A percentile compares a stretch with the other conserved stretches of the same genome.
Conservation (phyloP, 177 flowering plant species). For the Vitis hybrid region DNA sequence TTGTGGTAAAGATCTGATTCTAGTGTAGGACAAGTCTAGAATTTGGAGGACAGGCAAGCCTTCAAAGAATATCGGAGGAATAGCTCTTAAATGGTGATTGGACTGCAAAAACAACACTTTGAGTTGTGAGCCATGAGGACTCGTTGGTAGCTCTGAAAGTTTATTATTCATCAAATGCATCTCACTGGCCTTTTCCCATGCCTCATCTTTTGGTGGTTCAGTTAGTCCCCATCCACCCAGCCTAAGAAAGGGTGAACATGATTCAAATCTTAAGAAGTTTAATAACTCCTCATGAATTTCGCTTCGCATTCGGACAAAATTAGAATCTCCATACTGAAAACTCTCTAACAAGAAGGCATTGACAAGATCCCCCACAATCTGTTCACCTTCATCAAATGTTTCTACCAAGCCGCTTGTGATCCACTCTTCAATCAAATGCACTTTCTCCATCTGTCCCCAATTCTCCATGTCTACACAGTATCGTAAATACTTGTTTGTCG, state of each 20-base stretch:
- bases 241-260: neutral
- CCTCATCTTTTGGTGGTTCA: slow-evolving; percentile 1
- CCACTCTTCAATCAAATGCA: neutral
- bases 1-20: neutral
- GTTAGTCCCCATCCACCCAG: neutral
- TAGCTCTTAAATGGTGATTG: neutral
- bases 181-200: neutral
- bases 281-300: too few species aligned
- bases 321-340: too few species aligned
- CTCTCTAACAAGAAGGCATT: too few species aligned
- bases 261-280: too few species aligned
- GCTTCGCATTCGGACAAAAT: too few species aligned
- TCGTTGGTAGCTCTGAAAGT: neutral
- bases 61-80: neutral
- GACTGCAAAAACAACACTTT: neutral
- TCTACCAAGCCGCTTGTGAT: too few species aligned
- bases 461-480: neutral
- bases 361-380: too few species aligned
- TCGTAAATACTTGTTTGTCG: too few species aligned
- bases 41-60: slow-evolving; percentile 1
- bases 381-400: too few species aligned
- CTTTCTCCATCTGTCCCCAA: neutral
- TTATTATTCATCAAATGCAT: neutral
- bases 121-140: neutral
- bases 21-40: neutral